phyloP scores from a whole-genome alignment of 2,329 filamentous ascomycete genomes.

The Hypomyces perniciosus region DNA sequence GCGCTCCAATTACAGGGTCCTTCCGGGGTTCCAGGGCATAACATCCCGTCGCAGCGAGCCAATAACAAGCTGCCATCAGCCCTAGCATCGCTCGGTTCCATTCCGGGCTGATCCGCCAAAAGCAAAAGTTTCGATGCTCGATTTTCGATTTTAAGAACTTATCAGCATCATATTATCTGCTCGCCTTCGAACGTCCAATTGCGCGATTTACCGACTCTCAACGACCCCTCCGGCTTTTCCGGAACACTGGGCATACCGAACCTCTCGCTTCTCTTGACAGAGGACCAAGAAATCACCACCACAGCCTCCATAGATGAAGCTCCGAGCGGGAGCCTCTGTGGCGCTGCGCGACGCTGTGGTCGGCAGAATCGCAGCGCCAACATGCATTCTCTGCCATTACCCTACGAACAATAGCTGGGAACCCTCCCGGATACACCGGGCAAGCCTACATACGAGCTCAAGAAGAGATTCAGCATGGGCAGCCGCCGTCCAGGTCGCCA shows the following conservation, averaged over 20 bases:
- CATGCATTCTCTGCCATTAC: constrained; percentile 28
- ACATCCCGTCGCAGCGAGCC: not conserved
- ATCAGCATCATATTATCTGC: constrained; percentile 3
- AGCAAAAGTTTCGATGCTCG: constrained; percentile 16
- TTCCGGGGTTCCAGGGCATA: not conserved
- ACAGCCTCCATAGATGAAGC: constrained; percentile 39
- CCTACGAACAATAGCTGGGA: constrained; percentile 25
- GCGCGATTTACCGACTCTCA: constrained; percentile 4
- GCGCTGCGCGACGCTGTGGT: constrained; percentile 35
- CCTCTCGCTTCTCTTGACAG: not conserved
- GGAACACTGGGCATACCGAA: not conserved
- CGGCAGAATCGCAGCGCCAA: constrained; percentile 23
- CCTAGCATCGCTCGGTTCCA: not conserved
- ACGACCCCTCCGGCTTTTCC: not conserved
- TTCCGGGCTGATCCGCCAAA: constrained; percentile 10
- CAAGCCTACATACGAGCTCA: constrained; percentile 38
- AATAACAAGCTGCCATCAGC: not conserved
- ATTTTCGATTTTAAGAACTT: constrained; percentile 1
- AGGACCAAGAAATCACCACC: not conserved
- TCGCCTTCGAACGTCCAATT: not conserved
- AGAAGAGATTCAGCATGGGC: constrained; percentile 61
- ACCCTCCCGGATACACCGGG: constrained; percentile 23
- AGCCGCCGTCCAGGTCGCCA: constrained; percentile 64
- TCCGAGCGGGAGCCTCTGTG: constrained; percentile 46
- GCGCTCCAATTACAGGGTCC: not conserved